Base-by-base conservation (phyloP, 2,329 filamentous ascomycete species). In the Beauveria scarabaeidicola region DNA sequence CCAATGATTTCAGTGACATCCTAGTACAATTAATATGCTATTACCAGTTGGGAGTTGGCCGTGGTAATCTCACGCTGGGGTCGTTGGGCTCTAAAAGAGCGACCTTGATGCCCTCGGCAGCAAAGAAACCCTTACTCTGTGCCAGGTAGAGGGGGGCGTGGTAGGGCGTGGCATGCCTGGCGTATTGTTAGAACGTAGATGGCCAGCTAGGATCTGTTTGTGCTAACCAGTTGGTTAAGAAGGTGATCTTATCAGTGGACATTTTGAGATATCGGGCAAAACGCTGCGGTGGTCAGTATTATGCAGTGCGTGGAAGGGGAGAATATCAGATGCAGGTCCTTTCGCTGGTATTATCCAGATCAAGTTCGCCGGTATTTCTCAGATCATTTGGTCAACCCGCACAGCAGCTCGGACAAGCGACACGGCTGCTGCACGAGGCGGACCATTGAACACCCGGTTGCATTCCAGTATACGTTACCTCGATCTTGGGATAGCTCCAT, bases 311-410 rank as follows among this genome's bases (percentile, higher is more conserved):
- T 56, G 51, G 52, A 23, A 60, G 69, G 69, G 69, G 69, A 72
- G 71, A 72, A 64, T 68, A 76, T 80, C 84, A 84, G 83, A 87
- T 87, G 87, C 87, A 90, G 86, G 83, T 90, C 84, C 87, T 90
- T 90, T 86, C 88, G 87, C 87, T 89, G 86, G 86, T 81, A 89
- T 89, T 89, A 87, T 86, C 84, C 85, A 88, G 86, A 88, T 89
- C 87, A 90, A 90, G 87, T 90, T 89, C 81, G 77, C 78, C 85
- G 86, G 86, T 89, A 86, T 88, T 82, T 89, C 85, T 88, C 85
- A 88, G 85, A 86, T 71, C 72, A 69, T 68, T 66, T 66, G n/a
- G 10, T 36, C 50, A 23, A 29, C 40, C 40, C 41, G 21, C 50
- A 32, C 29, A n/a, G 50, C 27, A 32, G n/a, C 50, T 27, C 3